Evolutionary conservation across 2,329 filamentous ascomycete genomes (phyloP), one percentile per base, ranked within the genome.

Genomic region (Zymoseptoria crescenta): DNA sequence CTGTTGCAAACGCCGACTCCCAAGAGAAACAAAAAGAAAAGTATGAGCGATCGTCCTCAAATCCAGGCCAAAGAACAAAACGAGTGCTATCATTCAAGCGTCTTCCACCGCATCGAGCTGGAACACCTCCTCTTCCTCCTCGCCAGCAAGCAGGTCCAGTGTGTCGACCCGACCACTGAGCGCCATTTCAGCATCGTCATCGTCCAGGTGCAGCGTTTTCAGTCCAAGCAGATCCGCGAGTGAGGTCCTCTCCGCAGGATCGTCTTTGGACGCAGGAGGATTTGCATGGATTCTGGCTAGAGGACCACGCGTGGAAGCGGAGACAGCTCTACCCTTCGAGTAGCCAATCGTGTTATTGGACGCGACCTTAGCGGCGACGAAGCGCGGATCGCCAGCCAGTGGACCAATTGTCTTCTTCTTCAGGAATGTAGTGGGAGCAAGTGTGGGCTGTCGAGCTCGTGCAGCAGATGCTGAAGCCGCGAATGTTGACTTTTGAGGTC

Each of bases 261-360:
- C 28, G 21, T 53, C 51, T 55, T 52, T 54, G 20, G 62, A 24
- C 20, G 29, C 29, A 19, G 56, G 52, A 16, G 55, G 58, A 45
- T 60, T 60, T 27, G 61, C 53, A 52, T 67, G 64, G 19, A 68
- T 64, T 5, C 55, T 56, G 8, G 64, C 60, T 1, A 71, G 60
- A 4, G 70, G 69, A 8, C 60, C 61, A 9, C 69, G 65, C 4
- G 79, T 63, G 27, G 71, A 72, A 7, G 73, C 73, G 20, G 79
- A 79, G 2, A 80, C 76, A 9, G 77, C 76, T 35, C 89, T 83
- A 35, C 92, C 91, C 72, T 88, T 90, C 58, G 83, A 89, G 71
- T 96, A 96, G 16, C 92, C 92, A 49, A 96, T 81, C 0, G 91
- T 96, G 57, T 85, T 92, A 63, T 86, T 84, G 1, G 91, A 96